A percentile compares a stretch with the other conserved stretches of the same genome.
These are phyloP conservation scores for Cucurbita argyrosperma DNA, from an alignment of 306 rosid species.

Conservation along the genomic window DNA sequence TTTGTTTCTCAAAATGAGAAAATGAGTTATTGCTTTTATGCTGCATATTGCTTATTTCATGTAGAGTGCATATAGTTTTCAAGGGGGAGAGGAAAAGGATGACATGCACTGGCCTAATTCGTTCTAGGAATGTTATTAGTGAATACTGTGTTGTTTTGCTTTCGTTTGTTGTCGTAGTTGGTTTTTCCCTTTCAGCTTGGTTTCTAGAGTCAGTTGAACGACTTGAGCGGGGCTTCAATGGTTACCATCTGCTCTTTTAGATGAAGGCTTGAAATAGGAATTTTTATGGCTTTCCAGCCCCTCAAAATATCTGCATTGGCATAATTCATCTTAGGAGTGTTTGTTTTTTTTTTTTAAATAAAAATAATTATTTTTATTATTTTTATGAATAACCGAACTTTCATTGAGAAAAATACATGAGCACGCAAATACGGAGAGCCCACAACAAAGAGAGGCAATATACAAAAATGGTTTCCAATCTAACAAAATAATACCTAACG, in stretches of 20 bases:
- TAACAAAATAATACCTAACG: background rate
- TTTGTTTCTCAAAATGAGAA: background rate
- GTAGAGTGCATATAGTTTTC: background rate
- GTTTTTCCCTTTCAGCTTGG: slow-evolving; percentile 18
- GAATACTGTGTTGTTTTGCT: background rate
- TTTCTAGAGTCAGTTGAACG: slow-evolving; percentile 12
- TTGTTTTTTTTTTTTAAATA: no score
- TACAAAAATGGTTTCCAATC: background rate
- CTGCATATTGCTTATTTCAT: background rate
- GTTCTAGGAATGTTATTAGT: background rate
- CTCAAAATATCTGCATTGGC: no score
- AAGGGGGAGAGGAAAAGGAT: background rate
- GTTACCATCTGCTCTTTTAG: slow-evolving; percentile 18
- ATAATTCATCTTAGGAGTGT: no score
- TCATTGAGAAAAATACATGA: no score
- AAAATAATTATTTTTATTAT: no score
- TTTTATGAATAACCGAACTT: no score
- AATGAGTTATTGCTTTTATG: background rate
- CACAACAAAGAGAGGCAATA: background rate
- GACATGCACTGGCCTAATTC: background rate
- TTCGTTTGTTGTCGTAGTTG: background rate
- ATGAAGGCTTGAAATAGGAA: slow-evolving; percentile 37
- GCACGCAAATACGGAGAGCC: background rate
- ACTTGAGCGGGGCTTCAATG: slow-evolving; percentile 17
- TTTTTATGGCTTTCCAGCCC: no score